phyloP scores from a whole-genome alignment of 352 stramenopile species.

The Albugo candida region DNA sequence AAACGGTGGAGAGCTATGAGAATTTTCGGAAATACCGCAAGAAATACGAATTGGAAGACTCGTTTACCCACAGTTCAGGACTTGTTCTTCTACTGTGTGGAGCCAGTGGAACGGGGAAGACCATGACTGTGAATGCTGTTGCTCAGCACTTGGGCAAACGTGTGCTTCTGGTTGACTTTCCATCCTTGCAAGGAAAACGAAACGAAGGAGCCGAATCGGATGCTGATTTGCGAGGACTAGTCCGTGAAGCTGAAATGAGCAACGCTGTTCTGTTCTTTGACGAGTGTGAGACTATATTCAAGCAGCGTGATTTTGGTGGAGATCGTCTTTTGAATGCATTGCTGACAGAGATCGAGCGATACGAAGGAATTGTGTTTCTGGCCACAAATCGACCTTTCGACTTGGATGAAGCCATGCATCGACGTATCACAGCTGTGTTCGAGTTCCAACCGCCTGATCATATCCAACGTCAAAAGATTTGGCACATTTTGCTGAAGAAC shows the following conservation, averaged over 20 bases:
- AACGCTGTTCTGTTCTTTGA: conserved; percentile 82
- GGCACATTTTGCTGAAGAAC: conserved; percentile 44
- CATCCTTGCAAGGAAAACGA: conserved; percentile 60
- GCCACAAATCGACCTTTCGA: conserved; percentile 79
- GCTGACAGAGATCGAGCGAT: conserved; percentile 74
- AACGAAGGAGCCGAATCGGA: conserved; percentile 57
- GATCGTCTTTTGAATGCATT: conserved; percentile 67
- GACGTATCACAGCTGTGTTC: conserved; percentile 75
- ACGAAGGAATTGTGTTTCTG: conserved; percentile 78
- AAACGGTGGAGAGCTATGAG: conserved; percentile 72
- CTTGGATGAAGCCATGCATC: conserved; percentile 80
- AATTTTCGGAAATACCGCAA: conserved; percentile 60
- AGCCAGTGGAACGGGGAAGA: conserved; percentile 78
- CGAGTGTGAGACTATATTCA: conserved; percentile 80
- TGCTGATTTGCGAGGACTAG: conserved; percentile 62
- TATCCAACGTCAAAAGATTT: conserved; percentile 69
- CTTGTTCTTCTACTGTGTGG: conserved; percentile 67
- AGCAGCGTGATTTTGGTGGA: conserved; percentile 56
- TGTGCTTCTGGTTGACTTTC: conserved; percentile 77
- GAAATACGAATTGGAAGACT: conserved; percentile 51
- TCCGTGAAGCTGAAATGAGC: conserved; percentile 77
- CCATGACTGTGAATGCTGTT: conserved; percentile 80
- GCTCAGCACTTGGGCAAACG: conserved; percentile 72
- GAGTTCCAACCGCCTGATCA: conserved; percentile 76
- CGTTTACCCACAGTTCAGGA: conserved; percentile 56